Conservation (phyloP, 176 grass and related monocot species). For the Zoysia japonica region DNA sequence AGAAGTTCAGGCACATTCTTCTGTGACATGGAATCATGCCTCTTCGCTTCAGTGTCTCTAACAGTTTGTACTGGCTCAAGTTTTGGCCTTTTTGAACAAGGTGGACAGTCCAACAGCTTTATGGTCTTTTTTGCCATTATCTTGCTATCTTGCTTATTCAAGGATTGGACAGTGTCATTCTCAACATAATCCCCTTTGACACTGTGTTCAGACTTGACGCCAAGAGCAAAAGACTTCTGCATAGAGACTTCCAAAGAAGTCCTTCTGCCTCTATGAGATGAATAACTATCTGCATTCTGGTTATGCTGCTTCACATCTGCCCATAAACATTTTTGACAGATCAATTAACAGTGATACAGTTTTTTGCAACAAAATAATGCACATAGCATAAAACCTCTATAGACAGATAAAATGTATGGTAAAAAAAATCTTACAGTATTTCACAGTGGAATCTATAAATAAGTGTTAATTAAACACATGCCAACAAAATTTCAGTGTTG, state of each 20-base stretch:
- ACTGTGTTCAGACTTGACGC: slow-evolving; percentile 57
- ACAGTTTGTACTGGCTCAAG: slow-evolving; percentile 57
- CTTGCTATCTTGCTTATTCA: slow-evolving; percentile 65
- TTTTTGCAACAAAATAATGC: background rate
- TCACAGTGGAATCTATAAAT: background rate
- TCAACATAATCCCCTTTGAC: slow-evolving; percentile 57
- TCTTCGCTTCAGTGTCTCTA: slow-evolving; percentile 51
- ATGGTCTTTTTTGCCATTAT: slow-evolving; percentile 60
- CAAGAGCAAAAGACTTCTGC: slow-evolving; percentile 56
- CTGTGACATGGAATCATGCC: slow-evolving; percentile 43
- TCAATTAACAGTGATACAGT: slow-evolving; percentile 28
- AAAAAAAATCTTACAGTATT: background rate
- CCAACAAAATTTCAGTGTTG: background rate
- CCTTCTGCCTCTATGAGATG: slow-evolving; percentile 55
- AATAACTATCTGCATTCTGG: slow-evolving; percentile 56
- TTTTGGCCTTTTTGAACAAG: slow-evolving; percentile 76
- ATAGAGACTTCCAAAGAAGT: slow-evolving; percentile 42
- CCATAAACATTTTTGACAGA: slow-evolving; percentile 21
- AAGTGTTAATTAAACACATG: background rate
- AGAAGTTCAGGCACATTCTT: slow-evolving; percentile 50
- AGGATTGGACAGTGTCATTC: slow-evolving; percentile 50
- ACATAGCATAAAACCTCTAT: background rate
- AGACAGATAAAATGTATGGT: background rate
- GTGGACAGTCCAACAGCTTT: slow-evolving; percentile 62
- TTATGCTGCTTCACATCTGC: slow-evolving; percentile 65